phyloP scores from a whole-genome alignment of 2,329 filamentous ascomycete genomes.

The Aspergillus transmontanensis region DNA sequence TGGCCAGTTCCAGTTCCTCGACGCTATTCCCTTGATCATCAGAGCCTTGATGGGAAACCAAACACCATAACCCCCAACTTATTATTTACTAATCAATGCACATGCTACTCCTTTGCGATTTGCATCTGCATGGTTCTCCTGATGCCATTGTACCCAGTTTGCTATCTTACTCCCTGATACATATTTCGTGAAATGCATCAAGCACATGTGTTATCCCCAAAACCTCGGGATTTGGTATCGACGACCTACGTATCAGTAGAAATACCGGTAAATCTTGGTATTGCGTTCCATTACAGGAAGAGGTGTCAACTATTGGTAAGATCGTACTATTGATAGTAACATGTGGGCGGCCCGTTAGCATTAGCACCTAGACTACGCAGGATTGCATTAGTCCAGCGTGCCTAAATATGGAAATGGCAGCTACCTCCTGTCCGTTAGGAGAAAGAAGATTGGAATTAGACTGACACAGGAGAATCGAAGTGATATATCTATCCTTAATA shows the following conservation, averaged over 20 bases:
- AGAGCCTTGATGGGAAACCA: neutral
- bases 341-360: neutral
- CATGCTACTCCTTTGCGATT: neutral
- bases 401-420: conserved; percentile 3
- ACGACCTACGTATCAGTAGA: neutral
- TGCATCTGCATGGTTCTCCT: neutral
- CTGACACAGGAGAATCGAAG: neutral
- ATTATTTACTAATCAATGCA: conserved; percentile 5
- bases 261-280: neutral
- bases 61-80: neutral
- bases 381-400: neutral
- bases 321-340: conserved; percentile 4
- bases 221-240: neutral
- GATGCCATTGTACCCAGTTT: conserved; percentile 1
- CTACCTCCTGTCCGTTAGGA: neutral
- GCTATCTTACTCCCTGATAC: neutral
- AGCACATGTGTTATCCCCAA: neutral
- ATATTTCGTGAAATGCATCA: neutral
- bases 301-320: conserved; percentile 1
- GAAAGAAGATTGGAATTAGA: neutral
- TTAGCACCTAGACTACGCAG: neutral
- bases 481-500: neutral
- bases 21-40: neutral
- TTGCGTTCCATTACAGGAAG: neutral
- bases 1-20: conserved; percentile 8